phyloP scores from a whole-genome alignment of 352 stramenopile species.

The Pilasporangium apinafurcum region DNA sequence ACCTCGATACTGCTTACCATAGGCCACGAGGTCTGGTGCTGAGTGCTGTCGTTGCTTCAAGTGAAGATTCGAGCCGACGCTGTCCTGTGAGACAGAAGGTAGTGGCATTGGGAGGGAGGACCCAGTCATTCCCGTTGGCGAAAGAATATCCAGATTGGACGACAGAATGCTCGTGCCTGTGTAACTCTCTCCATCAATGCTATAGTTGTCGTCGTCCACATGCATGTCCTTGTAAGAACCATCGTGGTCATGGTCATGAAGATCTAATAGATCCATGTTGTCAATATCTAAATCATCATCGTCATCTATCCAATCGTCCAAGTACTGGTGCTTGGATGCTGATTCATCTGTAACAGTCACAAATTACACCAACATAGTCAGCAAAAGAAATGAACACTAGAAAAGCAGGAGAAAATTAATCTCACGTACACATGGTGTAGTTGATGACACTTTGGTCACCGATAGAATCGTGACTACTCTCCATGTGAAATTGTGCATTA shows the following conservation, averaged over 20 bases:
- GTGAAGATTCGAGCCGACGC: too few relatives aligned
- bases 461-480: too few relatives aligned
- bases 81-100: too few relatives aligned
- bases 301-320: constrained; percentile 5
- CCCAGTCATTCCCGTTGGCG: constrained; percentile 5
- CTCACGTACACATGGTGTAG: constrained; percentile 7
- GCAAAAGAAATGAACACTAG: too few relatives aligned
- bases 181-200: constrained; percentile 5
- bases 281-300: constrained; percentile 10
- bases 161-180: constrained; percentile 10
- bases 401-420: neutral
- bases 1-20: too few relatives aligned
- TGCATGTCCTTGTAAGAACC: constrained; percentile 1
- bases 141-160: constrained; percentile 3
- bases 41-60: too few relatives aligned
- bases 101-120: constrained; percentile 2
- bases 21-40: too few relatives aligned
- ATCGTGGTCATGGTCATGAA: constrained; percentile 5
- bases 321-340: too few relatives aligned
- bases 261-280: constrained; percentile 14
- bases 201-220: constrained; percentile 4
- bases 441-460: too few relatives aligned
- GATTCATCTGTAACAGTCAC: neutral
- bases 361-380: constrained; percentile 3
- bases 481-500: constrained; percentile 6